Conservation (phyloP, 2,329 filamentous ascomycete genomes). For the Echinosphaeria canescens region DNA sequence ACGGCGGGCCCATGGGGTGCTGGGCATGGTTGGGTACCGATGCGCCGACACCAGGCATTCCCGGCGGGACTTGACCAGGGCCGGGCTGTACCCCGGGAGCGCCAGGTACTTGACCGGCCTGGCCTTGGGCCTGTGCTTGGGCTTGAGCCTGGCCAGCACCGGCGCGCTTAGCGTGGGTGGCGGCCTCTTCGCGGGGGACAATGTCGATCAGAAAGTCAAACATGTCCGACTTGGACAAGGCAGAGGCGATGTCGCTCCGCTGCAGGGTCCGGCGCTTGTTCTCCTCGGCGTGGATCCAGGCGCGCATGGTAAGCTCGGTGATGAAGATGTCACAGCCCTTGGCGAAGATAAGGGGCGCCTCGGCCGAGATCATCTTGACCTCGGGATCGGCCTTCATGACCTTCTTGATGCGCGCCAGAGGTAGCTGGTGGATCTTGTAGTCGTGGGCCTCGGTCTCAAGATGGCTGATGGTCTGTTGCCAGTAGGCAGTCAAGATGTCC, state of each 20-base stretch:
- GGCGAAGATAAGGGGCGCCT: slow-evolving; percentile 92
- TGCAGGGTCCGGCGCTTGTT: slow-evolving; percentile 95
- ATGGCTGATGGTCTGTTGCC: slow-evolving; percentile 95
- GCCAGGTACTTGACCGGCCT: slow-evolving; percentile 10
- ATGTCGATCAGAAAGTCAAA: slow-evolving; percentile 99
- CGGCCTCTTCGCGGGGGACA: slow-evolving; percentile 84
- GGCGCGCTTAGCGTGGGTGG: slow-evolving; percentile 62
- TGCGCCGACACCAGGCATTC: slow-evolving; percentile 28
- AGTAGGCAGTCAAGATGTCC: slow-evolving; percentile 95
- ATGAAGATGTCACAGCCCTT: slow-evolving; percentile 99
- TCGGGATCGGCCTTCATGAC: slow-evolving; percentile 99
- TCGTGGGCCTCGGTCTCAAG: slow-evolving; percentile 91
- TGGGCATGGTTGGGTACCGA: slow-evolving; percentile 32
- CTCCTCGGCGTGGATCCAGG: slow-evolving; percentile 98
- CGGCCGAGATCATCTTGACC: slow-evolving; percentile 98
- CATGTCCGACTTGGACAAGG: slow-evolving; percentile 95
- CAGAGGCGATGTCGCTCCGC: slow-evolving; percentile 88
- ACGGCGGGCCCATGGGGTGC: slow-evolving; percentile 34
- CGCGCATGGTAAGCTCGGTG: slow-evolving; percentile 95
- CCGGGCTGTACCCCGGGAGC: too few species aligned
- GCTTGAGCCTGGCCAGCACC: slow-evolving; percentile 22
- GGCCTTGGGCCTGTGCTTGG: slow-evolving; percentile 20
- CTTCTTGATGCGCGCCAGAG: slow-evolving; percentile 97
- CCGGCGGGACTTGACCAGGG: too few species aligned
- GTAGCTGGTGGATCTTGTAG: slow-evolving; percentile 95